Evolutionary conservation across 352 stramenopile genomes (phyloP), one percentile per base, ranked within the genome.

Genomic region (Nothophytophthora sp.): DNA sequence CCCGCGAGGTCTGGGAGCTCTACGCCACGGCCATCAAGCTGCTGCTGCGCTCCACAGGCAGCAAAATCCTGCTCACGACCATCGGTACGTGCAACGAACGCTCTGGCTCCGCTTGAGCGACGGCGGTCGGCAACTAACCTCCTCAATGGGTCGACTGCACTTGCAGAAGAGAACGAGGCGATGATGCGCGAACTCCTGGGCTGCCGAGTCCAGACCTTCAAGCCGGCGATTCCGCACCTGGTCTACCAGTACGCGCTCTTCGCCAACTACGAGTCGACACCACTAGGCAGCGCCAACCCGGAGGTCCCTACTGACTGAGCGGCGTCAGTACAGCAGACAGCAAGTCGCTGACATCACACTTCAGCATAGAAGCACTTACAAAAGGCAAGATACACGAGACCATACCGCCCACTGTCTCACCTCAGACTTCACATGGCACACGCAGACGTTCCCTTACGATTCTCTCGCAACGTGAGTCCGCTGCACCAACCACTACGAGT

Each of bases 211-310:
- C 68, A 63, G 37, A 52, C 45, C 10, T 98, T 98, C 62, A 84
- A 87, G 42, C 93, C 94, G 2, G 92, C 76, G 18, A 98, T 98
- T 52, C 92, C 95, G 12, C 85, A 98, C 67, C 78, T 98, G 16
- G 90, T 98, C 36, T 98, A 98, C 67, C 94, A 98, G 55, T 98
- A 98, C 58, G 86, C 81, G 9, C 70, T 97, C 6, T 98, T 84
- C 58, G 76, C 84, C 43, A 98, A 98, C 71, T 98, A 96, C 41
- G 46, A 69, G n/a, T 93, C 85, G 0, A 29, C 50, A 19, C 55
- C 60, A n/a, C 71, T 97, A 16, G 55, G 65, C 16, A 34, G 52
- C 10, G 18, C 45, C 32, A 97, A 97, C 37, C 80, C 82, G 0
- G 90, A 97, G 50, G 70, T 97, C 19, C 60, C 74, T 7, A 63